Conservation (phyloP, 805 yeast genomes). For the Pachysolen tannophilus region DNA sequence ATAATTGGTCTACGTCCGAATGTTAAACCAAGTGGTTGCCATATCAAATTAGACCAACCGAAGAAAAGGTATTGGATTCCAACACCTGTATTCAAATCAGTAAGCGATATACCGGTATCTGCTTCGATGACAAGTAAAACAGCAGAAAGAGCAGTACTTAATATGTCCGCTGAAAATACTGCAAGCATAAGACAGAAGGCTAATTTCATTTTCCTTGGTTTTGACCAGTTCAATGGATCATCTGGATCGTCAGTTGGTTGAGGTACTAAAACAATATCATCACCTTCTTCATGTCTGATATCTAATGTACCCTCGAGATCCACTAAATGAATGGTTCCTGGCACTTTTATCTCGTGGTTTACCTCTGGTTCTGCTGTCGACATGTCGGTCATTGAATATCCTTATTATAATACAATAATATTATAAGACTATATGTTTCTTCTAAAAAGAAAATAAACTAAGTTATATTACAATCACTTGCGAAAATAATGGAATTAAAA, state of each 20-base stretch:
- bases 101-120: slow-evolving; percentile 11
- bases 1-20: slow-evolving; percentile 19
- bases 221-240: slow-evolving; percentile 22
- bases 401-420: no score
- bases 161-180: slow-evolving; percentile 35
- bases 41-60: no score
- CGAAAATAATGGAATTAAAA: no score
- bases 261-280: slow-evolving; percentile 31
- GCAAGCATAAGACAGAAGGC: no score
- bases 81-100: slow-evolving; percentile 19
- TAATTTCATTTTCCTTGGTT: no score
- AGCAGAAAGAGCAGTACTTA: slow-evolving; percentile 30
- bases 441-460: no score
- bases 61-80: slow-evolving; percentile 24
- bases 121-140: slow-evolving; percentile 11
- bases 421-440: no score
- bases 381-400: no score
- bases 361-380: neutral
- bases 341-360: slow-evolving; percentile 13
- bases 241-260: slow-evolving; percentile 22
- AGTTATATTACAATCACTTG: no score
- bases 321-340: slow-evolving; percentile 36
- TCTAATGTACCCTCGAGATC: slow-evolving; percentile 27
- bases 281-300: slow-evolving; percentile 23
- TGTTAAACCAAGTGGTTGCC: no score